phyloP scores from a whole-genome alignment of 2,329 filamentous ascomycete genomes.

The Chaetomium globosum region DNA sequence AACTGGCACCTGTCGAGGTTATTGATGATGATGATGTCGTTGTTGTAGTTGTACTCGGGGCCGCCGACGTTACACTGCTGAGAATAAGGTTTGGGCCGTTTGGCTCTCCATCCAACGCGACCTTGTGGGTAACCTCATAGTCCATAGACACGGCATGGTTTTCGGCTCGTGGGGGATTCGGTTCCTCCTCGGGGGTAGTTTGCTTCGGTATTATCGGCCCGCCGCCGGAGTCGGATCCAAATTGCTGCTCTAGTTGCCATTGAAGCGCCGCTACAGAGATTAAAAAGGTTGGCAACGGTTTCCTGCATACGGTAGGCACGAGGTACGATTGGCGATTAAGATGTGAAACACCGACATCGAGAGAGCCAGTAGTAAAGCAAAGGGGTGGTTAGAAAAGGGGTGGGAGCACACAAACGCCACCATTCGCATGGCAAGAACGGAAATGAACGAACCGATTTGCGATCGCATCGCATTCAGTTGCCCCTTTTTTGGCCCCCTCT shows the following conservation, averaged over 20 bases:
- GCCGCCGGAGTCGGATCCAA: neutral
- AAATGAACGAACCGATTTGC: conserved; percentile 9
- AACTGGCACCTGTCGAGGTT: too few species aligned
- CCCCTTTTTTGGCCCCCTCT: conserved; percentile 11
- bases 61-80: too few species aligned
- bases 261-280: neutral
- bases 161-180: neutral
- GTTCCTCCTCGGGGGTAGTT: neutral
- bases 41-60: too few species aligned
- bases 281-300: neutral
- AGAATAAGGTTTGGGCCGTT: too few species aligned
- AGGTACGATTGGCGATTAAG: neutral
- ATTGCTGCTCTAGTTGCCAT: conserved; percentile 1
- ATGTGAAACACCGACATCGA: too few species aligned
- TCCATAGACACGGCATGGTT: too few species aligned
- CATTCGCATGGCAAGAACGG: neutral
- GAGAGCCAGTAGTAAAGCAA: too few species aligned
- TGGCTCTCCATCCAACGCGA: too few species aligned
- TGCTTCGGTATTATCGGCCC: neutral
- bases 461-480: conserved; percentile 16
- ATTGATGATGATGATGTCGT: too few species aligned
- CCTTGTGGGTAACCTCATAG: too few species aligned
- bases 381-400: neutral
- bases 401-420: neutral
- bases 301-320: neutral